Evolutionary conservation across 345 rosid genomes (phyloP).

Genomic region (Heritiera littoralis): DNA sequence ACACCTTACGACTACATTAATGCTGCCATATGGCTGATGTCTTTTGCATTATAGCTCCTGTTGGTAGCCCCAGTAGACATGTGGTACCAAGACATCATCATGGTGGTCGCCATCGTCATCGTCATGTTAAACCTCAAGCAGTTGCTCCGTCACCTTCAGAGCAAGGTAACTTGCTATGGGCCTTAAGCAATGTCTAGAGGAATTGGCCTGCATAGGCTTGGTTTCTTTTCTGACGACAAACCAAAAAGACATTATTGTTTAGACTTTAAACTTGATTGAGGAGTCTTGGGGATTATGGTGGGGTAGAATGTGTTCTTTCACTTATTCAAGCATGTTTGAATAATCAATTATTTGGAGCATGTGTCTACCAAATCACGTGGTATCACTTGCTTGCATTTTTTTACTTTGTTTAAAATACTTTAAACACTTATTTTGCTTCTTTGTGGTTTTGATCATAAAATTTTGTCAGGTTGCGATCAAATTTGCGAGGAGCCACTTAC

Average conservation of each 20-base stretch:
- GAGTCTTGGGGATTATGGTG: neutral
- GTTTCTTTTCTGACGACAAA: too few species aligned
- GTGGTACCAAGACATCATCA: constrained; percentile 46
- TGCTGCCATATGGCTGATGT: constrained; percentile 25
- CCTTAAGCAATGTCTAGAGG: constrained; percentile 8
- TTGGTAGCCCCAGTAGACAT: constrained; percentile 41
- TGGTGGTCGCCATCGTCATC: constrained; percentile 53
- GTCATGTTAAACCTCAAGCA: constrained; percentile 49
- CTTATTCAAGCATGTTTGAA: neutral
- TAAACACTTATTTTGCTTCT: neutral
- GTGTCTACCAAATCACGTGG: neutral
- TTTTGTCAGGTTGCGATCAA: constrained; percentile 83
- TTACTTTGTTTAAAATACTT: neutral
- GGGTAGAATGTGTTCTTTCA: neutral
- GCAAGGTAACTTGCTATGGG: constrained; percentile 44
- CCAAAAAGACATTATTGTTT: neutral
- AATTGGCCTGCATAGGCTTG: neutral
- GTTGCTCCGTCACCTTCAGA: constrained; percentile 71
- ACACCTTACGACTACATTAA: constrained; percentile 1
- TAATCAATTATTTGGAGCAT: neutral
- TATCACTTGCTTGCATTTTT: neutral
- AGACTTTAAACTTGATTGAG: neutral
- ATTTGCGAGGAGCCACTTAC: constrained; percentile 89
- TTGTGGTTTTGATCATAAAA: constrained; percentile 27
- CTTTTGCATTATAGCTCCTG: constrained; percentile 40